Base-by-base conservation (phyloP, 495 filamentous ascomycete genomes). In the Daldinia childiae region DNA sequence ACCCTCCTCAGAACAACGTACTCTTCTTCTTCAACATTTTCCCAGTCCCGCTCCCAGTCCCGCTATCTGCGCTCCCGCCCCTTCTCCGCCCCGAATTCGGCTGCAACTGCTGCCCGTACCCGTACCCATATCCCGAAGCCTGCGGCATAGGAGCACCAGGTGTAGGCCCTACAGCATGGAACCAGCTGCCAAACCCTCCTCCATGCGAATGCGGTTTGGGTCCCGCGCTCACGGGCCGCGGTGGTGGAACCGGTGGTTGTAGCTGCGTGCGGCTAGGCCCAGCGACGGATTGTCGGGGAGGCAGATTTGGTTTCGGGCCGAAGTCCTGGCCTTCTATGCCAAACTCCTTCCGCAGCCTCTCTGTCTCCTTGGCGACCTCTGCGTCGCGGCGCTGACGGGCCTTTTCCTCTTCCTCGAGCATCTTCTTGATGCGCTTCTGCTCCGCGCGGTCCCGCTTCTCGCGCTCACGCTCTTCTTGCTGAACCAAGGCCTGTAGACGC, bases 291-390 rank as follows among this genome's bases (percentile, higher is more conserved):
- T 43, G 73, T 8, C 79, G 77, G 1, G 72, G 76, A 4, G 74
- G 75, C 9, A 71, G 58, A 72, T 66, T 59, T 32, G 67, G 69
- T 24, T 55, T 63, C 3, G 68, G 62, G 2, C 73, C 66, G 32
- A 83, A 75, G 29, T 80, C 73, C 71, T 85, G 83, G 0, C 83
- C 83, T 51, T 78, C 74, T 62, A 84, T 83, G 38, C 92, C 93
- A 74, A 94, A 97, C 59, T 91, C 69, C 69, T 86, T 87, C 50
- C 89, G 85, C 9, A 99, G 78, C 3, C 94, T 85, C 74, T 94
- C 91, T 0, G 95, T 98, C 79, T 98, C 95, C 62, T 88, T 88
- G 24, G 92, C 90, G 14, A 98, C 82, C 69, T 93, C 93, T 2
- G 86, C 87, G 60, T 97, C 87, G 29, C 87, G 87, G 29, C 84